phyloP scores from a whole-genome alignment of 1,139 yeast species.

The Kodamaea fungicola region DNA sequence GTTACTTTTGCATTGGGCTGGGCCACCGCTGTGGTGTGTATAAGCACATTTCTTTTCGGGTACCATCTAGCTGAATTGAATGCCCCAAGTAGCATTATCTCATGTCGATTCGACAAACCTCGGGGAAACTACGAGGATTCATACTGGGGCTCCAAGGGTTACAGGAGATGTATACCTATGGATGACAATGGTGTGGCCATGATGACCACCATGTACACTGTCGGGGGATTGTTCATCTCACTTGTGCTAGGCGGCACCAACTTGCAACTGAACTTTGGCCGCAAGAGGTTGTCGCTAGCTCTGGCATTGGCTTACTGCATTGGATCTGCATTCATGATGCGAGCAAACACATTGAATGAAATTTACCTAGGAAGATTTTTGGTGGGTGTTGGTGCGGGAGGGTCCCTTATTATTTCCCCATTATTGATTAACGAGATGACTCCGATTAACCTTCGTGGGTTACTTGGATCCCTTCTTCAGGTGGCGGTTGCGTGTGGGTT shows the following conservation, averaged over 20 bases:
- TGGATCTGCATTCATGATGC: conserved; percentile 29
- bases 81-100: conserved; percentile 68
- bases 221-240: conserved; percentile 36
- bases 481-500: conserved; percentile 37
- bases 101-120: conserved; percentile 32
- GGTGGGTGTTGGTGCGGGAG: conserved; percentile 38
- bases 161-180: conserved; percentile 31
- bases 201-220: conserved; percentile 35
- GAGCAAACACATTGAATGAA: conserved; percentile 16
- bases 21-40: conserved; percentile 49
- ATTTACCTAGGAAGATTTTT: conserved; percentile 30
- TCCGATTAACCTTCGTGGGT: conserved; percentile 37
- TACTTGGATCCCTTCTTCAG: conserved; percentile 36
- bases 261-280: conserved; percentile 23
- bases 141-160: conserved; percentile 24
- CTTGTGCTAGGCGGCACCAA: conserved; percentile 28
- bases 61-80: conserved; percentile 87
- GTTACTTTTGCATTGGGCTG: conserved; percentile 30
- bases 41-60: conserved; percentile 84
- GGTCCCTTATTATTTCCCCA: conserved; percentile 36
- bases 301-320: conserved; percentile 22
- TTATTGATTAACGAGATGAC: conserved; percentile 37
- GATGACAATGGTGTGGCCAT: conserved; percentile 20
- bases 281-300: conserved; percentile 22
- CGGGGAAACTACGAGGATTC: conserved; percentile 27